A percentile compares a stretch with the other conserved stretches of the same genome.
These are phyloP conservation scores for Acer saccharum DNA, from an alignment of 345 rosid species.

Conservation along the genomic window DNA sequence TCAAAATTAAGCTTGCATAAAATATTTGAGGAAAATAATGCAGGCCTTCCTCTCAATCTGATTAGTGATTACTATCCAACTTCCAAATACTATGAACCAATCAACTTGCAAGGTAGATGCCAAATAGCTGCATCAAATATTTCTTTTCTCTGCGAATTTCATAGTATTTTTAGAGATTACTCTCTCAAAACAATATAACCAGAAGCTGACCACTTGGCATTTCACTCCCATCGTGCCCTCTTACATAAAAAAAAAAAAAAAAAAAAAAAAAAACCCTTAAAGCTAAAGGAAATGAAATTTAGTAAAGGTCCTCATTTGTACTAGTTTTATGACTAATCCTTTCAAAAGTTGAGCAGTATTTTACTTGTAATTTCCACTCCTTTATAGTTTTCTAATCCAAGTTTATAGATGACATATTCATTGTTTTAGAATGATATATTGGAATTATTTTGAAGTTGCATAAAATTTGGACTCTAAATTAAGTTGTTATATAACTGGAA, in stretches of 20 bases:
- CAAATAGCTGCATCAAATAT: not conserved
- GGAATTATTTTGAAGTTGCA: not conserved
- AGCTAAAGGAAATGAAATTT: not conserved
- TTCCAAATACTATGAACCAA: not conserved
- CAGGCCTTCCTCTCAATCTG: not conserved
- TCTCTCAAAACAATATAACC: not conserved
- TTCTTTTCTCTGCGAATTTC: not conserved
- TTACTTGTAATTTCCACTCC: not conserved
- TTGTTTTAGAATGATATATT: not conserved
- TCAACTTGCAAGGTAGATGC: conserved; percentile 3
- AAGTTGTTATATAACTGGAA: not conserved
- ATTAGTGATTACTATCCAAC: not conserved
- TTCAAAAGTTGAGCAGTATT: not conserved
- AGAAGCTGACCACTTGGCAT: not conserved
- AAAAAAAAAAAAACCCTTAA: not conserved
- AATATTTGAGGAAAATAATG: not conserved
- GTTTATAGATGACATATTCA: not conserved
- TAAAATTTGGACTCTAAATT: not conserved
- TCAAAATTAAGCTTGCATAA: conserved; percentile 5
- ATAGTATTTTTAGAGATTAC: not conserved
- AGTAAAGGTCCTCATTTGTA: not conserved
- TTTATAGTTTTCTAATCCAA: not conserved
- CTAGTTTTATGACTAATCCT: not conserved
- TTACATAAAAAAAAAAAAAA: not conserved
- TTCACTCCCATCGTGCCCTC: not conserved